phyloP scores from a whole-genome alignment of 2,329 filamentous ascomycete genomes.

The Alternaria metachromatica region DNA sequence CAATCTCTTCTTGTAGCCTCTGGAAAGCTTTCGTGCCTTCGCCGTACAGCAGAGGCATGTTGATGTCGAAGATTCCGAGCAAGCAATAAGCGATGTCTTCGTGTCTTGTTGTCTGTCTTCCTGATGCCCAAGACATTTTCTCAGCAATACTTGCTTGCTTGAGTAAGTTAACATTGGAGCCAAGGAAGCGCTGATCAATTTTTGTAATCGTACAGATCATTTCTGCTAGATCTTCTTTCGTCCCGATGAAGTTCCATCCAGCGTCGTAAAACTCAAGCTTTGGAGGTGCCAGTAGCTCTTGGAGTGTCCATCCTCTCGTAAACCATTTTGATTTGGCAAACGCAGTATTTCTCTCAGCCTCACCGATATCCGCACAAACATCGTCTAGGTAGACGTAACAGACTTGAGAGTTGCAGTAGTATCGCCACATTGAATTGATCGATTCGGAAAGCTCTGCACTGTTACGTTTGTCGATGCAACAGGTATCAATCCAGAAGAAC shows the following conservation, averaged over 20 bases:
- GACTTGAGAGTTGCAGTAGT: not conserved
- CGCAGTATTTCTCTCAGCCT: not conserved
- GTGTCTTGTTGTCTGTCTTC: accelerated
- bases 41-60: not conserved
- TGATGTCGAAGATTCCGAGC: not conserved
- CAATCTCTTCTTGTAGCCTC: not conserved
- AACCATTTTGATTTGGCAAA: not conserved
- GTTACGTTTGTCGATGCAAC: not conserved
- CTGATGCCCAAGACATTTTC: not conserved
- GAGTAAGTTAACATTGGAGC: not conserved
- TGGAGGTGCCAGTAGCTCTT: not conserved
- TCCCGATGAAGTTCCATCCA: not conserved
- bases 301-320: not conserved
- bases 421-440: not conserved
- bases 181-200: no score
- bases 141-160: not conserved
- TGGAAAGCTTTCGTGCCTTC: not conserved
- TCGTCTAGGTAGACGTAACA: not conserved
- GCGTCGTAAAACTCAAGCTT: not conserved
- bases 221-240: not conserved
- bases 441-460: not conserved
- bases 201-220: no score
- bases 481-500: not conserved
- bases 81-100: not conserved
- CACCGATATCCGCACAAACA: not conserved